Percentiles rank a stretch among this genome's conserved stretches.
These are phyloP conservation scores for Gentiana straminea DNA, from an alignment of 257 asterid species.

Conservation along the genomic window DNA sequence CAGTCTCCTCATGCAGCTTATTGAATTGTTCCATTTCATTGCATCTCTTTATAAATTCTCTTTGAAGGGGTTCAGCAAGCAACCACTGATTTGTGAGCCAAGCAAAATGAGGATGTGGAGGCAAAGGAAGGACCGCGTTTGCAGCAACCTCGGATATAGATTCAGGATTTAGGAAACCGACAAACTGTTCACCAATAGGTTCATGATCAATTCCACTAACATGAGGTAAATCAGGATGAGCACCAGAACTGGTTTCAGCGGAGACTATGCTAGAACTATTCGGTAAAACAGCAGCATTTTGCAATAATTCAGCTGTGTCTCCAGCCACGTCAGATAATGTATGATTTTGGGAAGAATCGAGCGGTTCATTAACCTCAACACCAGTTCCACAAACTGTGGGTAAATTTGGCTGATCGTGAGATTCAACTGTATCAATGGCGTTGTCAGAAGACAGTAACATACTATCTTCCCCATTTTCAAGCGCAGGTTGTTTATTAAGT, in stretches of 20 bases:
- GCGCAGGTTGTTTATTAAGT: too few relatives aligned
- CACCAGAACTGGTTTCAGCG: too few relatives aligned
- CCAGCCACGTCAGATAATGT: too few relatives aligned
- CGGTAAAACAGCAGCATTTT: too few relatives aligned
- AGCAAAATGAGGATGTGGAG: constrained; percentile 5
- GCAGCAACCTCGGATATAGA: constrained; percentile 12
- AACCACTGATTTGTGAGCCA: constrained; percentile 7
- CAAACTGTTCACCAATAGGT: constrained; percentile 2
- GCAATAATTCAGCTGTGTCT: too few relatives aligned
- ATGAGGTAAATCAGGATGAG: too few relatives aligned
- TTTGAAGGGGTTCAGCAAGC: background rate
- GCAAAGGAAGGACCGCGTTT: constrained; percentile 1
- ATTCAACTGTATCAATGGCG: background rate
- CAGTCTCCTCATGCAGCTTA: too few relatives aligned
- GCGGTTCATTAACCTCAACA: constrained; percentile 1
- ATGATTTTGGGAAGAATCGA: background rate
- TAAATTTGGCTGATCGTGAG: constrained; percentile 5
- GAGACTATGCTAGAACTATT: too few relatives aligned
- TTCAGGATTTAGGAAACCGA: constrained; percentile 12
- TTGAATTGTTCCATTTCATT: too few relatives aligned
- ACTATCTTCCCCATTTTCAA: too few relatives aligned
- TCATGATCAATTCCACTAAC: too few relatives aligned
- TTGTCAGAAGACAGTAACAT: constrained; percentile 9
- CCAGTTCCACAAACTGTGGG: constrained; percentile 5
- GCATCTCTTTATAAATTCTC: too few relatives aligned